phyloP scores from a whole-genome alignment of 495 filamentous ascomycete genomes.

The Neurospora discreta region DNA sequence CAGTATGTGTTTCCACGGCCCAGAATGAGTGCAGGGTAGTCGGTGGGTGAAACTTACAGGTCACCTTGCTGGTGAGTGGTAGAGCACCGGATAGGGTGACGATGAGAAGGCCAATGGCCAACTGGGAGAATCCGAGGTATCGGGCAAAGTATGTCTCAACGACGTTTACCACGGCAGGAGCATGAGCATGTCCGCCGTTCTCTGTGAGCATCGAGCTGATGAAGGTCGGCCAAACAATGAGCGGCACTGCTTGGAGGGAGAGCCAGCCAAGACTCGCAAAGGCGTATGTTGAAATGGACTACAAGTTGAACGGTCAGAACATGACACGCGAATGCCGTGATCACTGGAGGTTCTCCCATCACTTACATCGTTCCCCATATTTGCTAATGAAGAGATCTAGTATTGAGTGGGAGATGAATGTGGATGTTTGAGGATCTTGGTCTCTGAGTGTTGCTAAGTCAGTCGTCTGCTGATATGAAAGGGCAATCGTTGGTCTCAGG shows the following conservation, averaged over 20 bases:
- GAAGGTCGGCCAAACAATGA: constrained; percentile 54
- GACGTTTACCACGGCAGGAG: constrained; percentile 20
- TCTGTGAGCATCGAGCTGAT: constrained; percentile 35
- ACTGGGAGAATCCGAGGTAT: constrained; percentile 51
- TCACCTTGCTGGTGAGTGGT: constrained; percentile 46
- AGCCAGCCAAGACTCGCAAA: constrained; percentile 59
- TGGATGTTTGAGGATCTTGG: background rate
- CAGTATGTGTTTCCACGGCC: background rate
- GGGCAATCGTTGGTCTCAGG: background rate
- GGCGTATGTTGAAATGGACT: constrained; percentile 58
- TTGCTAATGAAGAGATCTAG: background rate
- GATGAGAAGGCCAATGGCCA: constrained; percentile 53
- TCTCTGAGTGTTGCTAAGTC: background rate
- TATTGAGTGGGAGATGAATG: background rate
- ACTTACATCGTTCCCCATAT: background rate
- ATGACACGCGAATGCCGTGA: background rate
- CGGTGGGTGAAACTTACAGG: constrained; percentile 15
- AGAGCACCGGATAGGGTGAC: constrained; percentile 64
- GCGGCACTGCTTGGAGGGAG: constrained; percentile 50
- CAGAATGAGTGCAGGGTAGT: background rate
- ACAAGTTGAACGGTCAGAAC: background rate
- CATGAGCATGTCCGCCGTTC: background rate
- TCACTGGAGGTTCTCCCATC: background rate
- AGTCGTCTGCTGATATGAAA: background rate
- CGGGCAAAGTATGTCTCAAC: constrained; percentile 70